Conservation (phyloP, 148 eudicot genomes). For the Rhododendron simsii region DNA sequence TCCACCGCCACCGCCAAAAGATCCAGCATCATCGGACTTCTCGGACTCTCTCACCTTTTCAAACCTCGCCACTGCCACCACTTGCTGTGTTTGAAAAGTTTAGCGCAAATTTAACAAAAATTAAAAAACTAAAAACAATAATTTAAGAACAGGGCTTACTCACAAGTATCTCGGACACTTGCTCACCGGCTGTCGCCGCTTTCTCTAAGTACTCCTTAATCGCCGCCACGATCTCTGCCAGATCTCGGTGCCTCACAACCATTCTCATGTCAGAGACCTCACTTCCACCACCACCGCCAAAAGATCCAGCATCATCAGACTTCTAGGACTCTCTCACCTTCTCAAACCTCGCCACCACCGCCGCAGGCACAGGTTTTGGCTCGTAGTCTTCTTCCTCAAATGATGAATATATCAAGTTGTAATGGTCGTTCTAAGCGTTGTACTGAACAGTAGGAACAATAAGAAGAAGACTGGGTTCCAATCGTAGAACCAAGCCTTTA, state of each 20-base stretch:
- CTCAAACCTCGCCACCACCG: neutral
- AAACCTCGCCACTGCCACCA: neutral
- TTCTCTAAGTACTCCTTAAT: slow-evolving; percentile 80
- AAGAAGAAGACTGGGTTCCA: too few species aligned
- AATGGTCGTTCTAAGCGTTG: too few species aligned
- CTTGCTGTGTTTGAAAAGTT: too few species aligned
- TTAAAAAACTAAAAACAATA: too few species aligned
- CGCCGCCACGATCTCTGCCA: slow-evolving; percentile 65
- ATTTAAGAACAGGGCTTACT: too few species aligned
- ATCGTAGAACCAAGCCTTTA: too few species aligned
- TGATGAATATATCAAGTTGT: too few species aligned
- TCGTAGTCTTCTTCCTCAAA: slow-evolving; percentile 14
- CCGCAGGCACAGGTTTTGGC: slow-evolving; percentile 8
- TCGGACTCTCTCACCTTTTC: slow-evolving; percentile 24
- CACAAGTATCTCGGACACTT: slow-evolving; percentile 74
- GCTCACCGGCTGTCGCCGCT: slow-evolving; percentile 78
- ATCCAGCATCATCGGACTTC: slow-evolving; percentile 42
- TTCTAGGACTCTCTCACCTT: slow-evolving; percentile 28
- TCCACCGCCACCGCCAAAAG: slow-evolving; percentile 26
- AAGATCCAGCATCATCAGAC: slow-evolving; percentile 47
- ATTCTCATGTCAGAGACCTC: slow-evolving; percentile 61
- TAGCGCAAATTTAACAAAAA: too few species aligned
- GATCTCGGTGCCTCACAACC: slow-evolving; percentile 75
- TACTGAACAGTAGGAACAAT: too few species aligned
- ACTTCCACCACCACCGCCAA: slow-evolving; percentile 17